Evolutionary conservation across 2,329 filamentous ascomycete species (phyloP), one percentile per base, ranked within the genome.

Genomic region (Teratosphaeria destructans): DNA sequence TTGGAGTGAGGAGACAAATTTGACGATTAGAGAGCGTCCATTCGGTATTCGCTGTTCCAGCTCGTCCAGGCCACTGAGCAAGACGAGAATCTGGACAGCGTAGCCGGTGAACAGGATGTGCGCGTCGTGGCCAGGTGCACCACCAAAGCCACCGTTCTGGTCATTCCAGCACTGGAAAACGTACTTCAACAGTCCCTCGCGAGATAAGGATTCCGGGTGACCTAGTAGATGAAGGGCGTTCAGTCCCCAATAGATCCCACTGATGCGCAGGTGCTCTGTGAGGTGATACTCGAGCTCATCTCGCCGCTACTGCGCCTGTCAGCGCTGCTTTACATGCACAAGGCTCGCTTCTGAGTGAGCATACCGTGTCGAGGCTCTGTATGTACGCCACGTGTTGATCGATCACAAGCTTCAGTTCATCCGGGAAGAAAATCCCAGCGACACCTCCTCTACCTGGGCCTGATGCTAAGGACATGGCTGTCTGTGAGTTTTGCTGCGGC

Each of bases 271-370:
- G 73, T 99, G 94, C 76, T 99, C 93, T 14, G 94, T 99, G 72
- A 97, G 81, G 88, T 93, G 96, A 78, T 97, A 99, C 74, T 96
- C 91, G 68, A 96, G 86, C 76, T 96, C 90, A 79, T 97, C 91
- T 77, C 89, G 91, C 72, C 88, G 87, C 85, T 88, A 76, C 65
- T 66, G 58, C 58, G 54, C 35, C 60, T 67, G 69, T 63, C 67
- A 70, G 64, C 63, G 71, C 79, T 70, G 77, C 76, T 70, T 70
- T 65, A 62, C 59, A 43, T 58, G 56, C 55, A 56, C 55, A 47
- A 26, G 34, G 37, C 37, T 55, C 26, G 37, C 16, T n/a, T 32
- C 35, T 57, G 32, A 11, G 11, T 23, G 23, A 60, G 81, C 83
- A 76, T 80, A 88, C 85, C 65, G 87, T 91, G 75, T 99, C 91